Percentiles rank a stretch among this genome's conserved stretches.
These are phyloP conservation scores for Triangularia setosa DNA, from an alignment of 2,329 filamentous ascomycete genomes.

Conservation along the genomic window DNA sequence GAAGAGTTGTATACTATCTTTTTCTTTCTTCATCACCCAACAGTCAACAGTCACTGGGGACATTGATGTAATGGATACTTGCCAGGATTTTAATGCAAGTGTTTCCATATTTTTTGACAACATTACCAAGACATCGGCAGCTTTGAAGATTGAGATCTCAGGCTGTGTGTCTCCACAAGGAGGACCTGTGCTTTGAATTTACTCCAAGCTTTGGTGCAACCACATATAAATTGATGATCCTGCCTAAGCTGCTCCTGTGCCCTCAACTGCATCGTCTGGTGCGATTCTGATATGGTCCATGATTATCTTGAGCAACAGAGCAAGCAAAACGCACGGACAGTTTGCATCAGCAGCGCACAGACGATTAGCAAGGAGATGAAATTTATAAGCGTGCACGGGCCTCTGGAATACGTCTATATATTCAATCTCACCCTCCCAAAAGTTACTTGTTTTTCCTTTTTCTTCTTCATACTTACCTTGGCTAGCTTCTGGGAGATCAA, in stretches of 20 bases:
- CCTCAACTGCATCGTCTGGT: not conserved
- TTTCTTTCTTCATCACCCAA: too few species aligned
- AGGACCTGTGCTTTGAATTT: not conserved
- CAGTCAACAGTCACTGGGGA: too few species aligned
- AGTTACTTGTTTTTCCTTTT: conserved; percentile 18
- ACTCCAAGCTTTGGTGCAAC: not conserved
- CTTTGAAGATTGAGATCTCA: not conserved
- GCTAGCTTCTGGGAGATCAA: not conserved
- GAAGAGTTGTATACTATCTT: not conserved
- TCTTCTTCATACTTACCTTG: too few species aligned
- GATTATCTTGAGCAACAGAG: not conserved
- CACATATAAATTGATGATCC: not conserved
- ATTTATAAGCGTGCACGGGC: not conserved
- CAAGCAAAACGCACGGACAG: not conserved
- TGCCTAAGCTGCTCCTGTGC: not conserved
- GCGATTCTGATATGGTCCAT: not conserved
- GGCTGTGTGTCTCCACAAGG: too few species aligned
- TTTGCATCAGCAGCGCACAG: not conserved
- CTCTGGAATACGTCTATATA: conserved; percentile 5
- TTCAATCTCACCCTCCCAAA: not conserved
- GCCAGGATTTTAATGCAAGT: not conserved
- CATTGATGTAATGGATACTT: not conserved
- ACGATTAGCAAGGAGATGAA: not conserved
- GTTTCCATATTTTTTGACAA: not conserved
- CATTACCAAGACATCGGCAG: not conserved